A percentile compares a stretch with the other conserved stretches of the same genome.
Conservation (phyloP, 129 eudicot genomes). For the Flaveria bidentis region DNA sequence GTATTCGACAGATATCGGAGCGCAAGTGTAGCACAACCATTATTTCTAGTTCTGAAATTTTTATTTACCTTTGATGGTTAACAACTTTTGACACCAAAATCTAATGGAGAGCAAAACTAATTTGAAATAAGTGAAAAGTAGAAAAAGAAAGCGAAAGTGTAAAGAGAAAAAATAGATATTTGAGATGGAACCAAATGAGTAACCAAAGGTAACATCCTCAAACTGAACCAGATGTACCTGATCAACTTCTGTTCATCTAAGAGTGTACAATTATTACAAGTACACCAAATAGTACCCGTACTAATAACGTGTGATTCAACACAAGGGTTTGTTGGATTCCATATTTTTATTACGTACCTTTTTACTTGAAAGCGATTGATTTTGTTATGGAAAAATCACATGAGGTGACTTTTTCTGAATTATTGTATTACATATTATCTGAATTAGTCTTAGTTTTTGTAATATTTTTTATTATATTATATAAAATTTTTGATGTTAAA, state of each 20-base stretch:
- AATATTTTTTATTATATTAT: too few relatives aligned
- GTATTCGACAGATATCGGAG: too few relatives aligned
- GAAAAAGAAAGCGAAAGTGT: background rate
- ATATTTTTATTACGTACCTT: background rate
- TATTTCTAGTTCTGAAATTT: too few relatives aligned
- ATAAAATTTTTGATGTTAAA: too few relatives aligned
- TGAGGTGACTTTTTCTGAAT: background rate
- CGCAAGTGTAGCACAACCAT: too few relatives aligned
- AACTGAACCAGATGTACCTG: slow-evolving; percentile 31
- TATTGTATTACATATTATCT: background rate
- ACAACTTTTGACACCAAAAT: background rate
- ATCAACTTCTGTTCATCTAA: slow-evolving; percentile 29
- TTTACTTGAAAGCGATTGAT: slow-evolving; percentile 13
- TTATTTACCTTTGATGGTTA: background rate
- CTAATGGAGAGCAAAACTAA: background rate
- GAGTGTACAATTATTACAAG: slow-evolving; percentile 41
- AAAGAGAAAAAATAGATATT: slow-evolving; percentile 1
- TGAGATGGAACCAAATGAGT: slow-evolving; percentile 39
- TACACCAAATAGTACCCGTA: slow-evolving; percentile 16
- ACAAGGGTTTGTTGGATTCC: slow-evolving; percentile 34
- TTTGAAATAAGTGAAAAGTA: background rate
- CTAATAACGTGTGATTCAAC: slow-evolving; percentile 24
- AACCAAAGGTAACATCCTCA: slow-evolving; percentile 29
- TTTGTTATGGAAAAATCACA: background rate
- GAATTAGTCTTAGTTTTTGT: too few relatives aligned